Evolutionary conservation across 495 filamentous ascomycete genomes (phyloP), one percentile per base, ranked within the genome.

Genomic region (Penicillium canescens): DNA sequence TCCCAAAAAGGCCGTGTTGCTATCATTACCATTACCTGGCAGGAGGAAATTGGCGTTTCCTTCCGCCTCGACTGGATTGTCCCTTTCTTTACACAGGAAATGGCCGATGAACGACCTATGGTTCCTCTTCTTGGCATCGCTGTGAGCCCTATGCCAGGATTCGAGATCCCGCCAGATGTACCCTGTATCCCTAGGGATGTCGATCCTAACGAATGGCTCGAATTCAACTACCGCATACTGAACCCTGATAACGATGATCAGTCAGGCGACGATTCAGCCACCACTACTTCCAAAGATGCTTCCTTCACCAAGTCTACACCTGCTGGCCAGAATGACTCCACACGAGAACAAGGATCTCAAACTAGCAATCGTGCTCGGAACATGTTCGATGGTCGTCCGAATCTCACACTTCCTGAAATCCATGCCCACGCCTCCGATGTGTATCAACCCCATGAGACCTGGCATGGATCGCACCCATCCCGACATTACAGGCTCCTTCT

Each of bases 1-100:
- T 87, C 86, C 4, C 82, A 89, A 41, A 82, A 78, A 46, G 94
- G 94, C 13, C 82, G 87, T 9, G 90, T 86, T 9, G 88, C 82
- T 1, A 71, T 98, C 3, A 72, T 96, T 34, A 82, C 86, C 1
- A 74, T 93, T 24, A 93, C 89, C 3, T 66, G 76, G 54, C 64
- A 70, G 36, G 50, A 72, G 35, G 49, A 62, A 2, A 63, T 63
- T 4, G 70, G 72, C 2, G 58, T 66, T 20, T 61, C 71, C 6
- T 82, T 86, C 59, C 75, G 82, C 12, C 49, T 86, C 5, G 83
- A 86, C 41, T 74, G 70, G 56, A 80, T 87, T 42, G 60, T 87
- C 10, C 86, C 85, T 1, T 76, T 80, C 31, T 52, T 54, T 6
- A 63, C 60, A 5, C 77, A 83, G 61, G 80, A 83, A 50, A 52